These are phyloP conservation scores for Neurospora sp. DNA, from an alignment of 495 filamentous ascomycete species.

Conservation along the genomic window DNA sequence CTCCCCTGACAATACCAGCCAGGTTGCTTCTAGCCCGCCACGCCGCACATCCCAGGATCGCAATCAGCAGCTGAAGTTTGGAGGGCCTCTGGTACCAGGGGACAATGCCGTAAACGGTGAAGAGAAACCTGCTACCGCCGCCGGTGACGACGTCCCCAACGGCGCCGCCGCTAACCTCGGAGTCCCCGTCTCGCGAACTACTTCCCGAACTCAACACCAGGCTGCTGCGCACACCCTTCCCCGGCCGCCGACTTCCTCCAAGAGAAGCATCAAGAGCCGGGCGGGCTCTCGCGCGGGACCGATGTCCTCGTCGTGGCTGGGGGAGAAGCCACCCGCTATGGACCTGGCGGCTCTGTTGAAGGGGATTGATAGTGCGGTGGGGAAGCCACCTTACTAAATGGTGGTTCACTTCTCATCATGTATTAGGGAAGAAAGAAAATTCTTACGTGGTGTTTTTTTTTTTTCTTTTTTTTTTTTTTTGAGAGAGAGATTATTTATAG, in stretches of 20 bases:
- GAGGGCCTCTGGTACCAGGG: slow-evolving; percentile 28
- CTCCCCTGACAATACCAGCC: background rate
- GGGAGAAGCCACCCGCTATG: slow-evolving; percentile 24
- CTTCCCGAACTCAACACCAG: slow-evolving; percentile 1
- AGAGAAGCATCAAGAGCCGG: slow-evolving; percentile 31
- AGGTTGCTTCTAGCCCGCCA: background rate
- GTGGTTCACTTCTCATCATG: background rate
- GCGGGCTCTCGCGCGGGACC: slow-evolving; percentile 20
- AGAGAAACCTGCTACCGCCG: background rate
- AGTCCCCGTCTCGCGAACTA: background rate
- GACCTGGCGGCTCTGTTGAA: slow-evolving; percentile 36
- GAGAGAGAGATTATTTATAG: background rate
- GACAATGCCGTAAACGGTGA: background rate
- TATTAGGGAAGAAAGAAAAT: background rate
- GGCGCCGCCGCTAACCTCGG: slow-evolving; percentile 2
- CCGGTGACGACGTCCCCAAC: slow-evolving; percentile 20
- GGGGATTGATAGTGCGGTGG: slow-evolving; percentile 33
- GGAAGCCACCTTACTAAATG: slow-evolving; percentile 34
- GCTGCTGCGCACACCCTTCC: slow-evolving; percentile 11
- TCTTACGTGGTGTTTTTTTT: background rate
- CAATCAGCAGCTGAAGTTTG: slow-evolving; percentile 10
- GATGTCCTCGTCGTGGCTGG: slow-evolving; percentile 23
- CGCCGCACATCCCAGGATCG: slow-evolving; percentile 4
- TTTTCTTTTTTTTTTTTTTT: background rate
- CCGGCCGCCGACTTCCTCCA: slow-evolving; percentile 17